These are phyloP conservation scores for Diaporthe sp. DNA, from an alignment of 2,329 filamentous ascomycete genomes.

Conservation along the genomic window DNA sequence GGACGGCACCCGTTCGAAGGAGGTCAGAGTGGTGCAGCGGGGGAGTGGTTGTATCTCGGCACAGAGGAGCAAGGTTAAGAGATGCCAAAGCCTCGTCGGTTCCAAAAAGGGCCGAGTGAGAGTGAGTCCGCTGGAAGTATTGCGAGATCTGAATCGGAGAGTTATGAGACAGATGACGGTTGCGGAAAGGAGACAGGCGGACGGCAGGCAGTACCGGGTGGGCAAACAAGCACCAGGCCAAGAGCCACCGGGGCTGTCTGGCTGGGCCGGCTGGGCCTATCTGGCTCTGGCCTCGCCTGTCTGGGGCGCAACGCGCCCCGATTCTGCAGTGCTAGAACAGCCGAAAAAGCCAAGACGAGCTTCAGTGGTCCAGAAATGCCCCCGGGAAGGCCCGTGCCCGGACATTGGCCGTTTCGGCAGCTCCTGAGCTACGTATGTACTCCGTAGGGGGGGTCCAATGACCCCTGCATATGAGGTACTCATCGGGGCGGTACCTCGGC, in stretches of 20 bases:
- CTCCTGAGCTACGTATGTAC: constrained; percentile 11
- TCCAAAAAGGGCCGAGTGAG: neutral
- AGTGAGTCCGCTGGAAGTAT: neutral
- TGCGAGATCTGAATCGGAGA: neutral
- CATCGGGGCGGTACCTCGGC: neutral
- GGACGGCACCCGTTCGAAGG: neutral
- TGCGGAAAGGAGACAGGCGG: constrained; percentile 19
- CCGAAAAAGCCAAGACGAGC: constrained; percentile 4
- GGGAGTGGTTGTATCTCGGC: neutral
- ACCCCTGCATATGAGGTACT: constrained; percentile 7
- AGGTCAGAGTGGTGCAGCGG: neutral
- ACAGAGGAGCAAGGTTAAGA: constrained; percentile 7
- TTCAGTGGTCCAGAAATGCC: constrained; percentile 2
- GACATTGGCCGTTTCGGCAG: constrained; percentile 5
- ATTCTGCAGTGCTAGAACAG: constrained; percentile 19
- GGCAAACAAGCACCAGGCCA: constrained; percentile 23
- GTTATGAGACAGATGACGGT: constrained; percentile 20
- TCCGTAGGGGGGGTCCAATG: neutral
- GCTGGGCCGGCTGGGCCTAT: neutral
- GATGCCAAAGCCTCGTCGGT: neutral
- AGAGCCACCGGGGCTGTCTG: neutral
- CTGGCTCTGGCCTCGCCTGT: neutral
- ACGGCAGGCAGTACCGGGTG: constrained; percentile 19
- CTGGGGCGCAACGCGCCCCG: neutral
- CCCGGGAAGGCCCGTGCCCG: neutral